phyloP scores from a whole-genome alignment of 2,329 filamentous ascomycete genomes.

The Hypoxylon sp. region DNA sequence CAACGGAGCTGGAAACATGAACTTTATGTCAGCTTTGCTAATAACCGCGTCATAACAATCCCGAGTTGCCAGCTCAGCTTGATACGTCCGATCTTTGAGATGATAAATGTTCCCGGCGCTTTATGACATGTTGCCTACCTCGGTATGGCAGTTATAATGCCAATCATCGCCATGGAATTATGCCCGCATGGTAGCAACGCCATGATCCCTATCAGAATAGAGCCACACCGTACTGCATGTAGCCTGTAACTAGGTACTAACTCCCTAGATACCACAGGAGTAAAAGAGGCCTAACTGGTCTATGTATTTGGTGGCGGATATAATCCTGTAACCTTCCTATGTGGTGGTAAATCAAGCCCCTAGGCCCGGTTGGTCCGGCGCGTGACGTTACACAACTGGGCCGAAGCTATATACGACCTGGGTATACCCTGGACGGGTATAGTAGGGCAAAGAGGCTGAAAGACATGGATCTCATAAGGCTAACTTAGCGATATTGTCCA shows the following conservation, averaged over 20 bases:
- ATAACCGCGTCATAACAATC: background rate
- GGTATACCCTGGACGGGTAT: background rate
- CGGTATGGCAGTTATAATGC: background rate
- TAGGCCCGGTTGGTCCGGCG: background rate
- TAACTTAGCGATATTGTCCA: background rate
- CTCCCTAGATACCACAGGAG: background rate
- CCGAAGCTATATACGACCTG: background rate
- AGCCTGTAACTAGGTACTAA: background rate
- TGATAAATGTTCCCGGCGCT: background rate
- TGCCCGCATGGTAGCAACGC: background rate
- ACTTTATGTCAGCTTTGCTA: slow-evolving; percentile 1
- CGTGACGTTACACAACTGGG: slow-evolving; percentile 6
- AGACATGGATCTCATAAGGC: slow-evolving; percentile 4
- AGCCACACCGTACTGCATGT: slow-evolving; percentile 1
- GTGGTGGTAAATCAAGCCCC: background rate
- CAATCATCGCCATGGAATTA: background rate
- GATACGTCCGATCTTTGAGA: background rate
- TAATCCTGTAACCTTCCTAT: background rate
- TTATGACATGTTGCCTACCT: background rate
- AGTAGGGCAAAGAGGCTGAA: slow-evolving; percentile 27
- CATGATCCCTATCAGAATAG: background rate
- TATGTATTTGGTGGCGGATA: slow-evolving; percentile 19
- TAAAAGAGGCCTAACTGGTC: background rate
- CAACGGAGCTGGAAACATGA: background rate
- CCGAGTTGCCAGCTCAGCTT: background rate